Percentiles rank a stretch among this genome's conserved stretches.
phyloP scores from a whole-genome alignment of 495 filamentous ascomycete species.

The Penicillium pancosmium region DNA sequence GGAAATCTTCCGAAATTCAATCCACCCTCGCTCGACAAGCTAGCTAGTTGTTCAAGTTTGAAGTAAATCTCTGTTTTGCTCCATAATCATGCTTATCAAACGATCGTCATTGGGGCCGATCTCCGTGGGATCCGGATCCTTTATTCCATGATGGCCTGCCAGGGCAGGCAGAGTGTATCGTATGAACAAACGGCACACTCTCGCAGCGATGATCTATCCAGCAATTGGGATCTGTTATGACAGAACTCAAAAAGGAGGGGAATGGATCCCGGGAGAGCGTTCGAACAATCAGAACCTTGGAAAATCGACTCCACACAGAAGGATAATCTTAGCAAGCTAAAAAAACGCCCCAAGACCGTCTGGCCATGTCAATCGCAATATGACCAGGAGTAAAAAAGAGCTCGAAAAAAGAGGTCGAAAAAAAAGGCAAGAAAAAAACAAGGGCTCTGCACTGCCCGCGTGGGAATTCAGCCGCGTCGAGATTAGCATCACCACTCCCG shows the following conservation, averaged over 20 bases:
- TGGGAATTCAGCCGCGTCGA: not conserved
- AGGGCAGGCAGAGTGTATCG: not conserved
- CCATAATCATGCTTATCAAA: not conserved
- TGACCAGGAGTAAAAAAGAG: not conserved
- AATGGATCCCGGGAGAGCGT: not conserved
- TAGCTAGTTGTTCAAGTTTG: too few relatives aligned
- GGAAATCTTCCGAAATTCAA: slow-evolving; percentile 16
- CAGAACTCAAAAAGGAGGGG: slow-evolving; percentile 7
- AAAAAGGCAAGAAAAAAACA: too few relatives aligned
- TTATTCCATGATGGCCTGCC: slow-evolving; percentile 17
- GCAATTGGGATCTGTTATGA: slow-evolving; percentile 6
- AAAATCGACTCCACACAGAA: not conserved
- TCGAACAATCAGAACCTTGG: slow-evolving; percentile 3
- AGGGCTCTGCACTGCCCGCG: not conserved
- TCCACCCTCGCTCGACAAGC: too few relatives aligned
- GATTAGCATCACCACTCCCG: not conserved
- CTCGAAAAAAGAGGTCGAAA: too few relatives aligned
- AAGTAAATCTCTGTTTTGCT: not conserved
- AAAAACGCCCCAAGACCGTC: not conserved
- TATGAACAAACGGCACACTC: not conserved
- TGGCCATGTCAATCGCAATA: slow-evolving; percentile 1
- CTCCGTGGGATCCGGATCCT: slow-evolving; percentile 15
- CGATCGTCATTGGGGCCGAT: slow-evolving; percentile 10
- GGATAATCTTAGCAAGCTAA: not conserved
- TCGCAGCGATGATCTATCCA: slow-evolving; percentile 14